A percentile compares a stretch with the other conserved stretches of the same genome.
These are phyloP conservation scores for Venturia aucupariae DNA, from an alignment of 2,329 filamentous ascomycete genomes.

Conservation along the genomic window DNA sequence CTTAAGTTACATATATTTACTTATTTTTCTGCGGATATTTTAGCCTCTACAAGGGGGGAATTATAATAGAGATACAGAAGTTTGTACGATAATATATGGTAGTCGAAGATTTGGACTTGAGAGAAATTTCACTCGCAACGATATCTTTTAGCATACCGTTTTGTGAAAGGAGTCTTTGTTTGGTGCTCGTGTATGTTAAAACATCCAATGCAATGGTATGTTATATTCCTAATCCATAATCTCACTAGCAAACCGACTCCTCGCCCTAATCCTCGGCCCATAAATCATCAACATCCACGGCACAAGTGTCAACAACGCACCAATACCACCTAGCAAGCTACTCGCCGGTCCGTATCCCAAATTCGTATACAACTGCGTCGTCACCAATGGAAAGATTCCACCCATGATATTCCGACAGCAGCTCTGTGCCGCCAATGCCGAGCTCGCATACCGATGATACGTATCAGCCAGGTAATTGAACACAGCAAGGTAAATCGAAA, in stretches of 20 bases:
- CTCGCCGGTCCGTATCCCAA: conserved; percentile 64
- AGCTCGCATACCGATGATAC: conserved; percentile 77
- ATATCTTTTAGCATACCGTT: no score
- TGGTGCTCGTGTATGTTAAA: no score
- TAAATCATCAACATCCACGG: conserved; percentile 79
- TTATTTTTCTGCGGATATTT: no score
- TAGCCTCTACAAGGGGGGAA: no score
- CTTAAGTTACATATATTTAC: no score
- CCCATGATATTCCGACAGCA: conserved; percentile 80
- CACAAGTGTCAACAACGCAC: conserved; percentile 59
- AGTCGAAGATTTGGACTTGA: no score
- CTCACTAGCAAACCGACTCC: conserved; percentile 62
- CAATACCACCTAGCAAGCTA: conserved; percentile 66
- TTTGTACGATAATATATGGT: no score
- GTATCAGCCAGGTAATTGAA: conserved; percentile 92
- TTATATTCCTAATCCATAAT: neutral
- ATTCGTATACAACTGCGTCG: conserved; percentile 60
- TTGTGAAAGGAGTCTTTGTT: no score
- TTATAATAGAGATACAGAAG: no score
- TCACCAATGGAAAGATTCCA: conserved; percentile 72
- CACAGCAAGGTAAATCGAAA: conserved; percentile 74
- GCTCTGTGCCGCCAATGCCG: conserved; percentile 75
- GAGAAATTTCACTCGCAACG: no score
- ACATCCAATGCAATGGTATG: no score
- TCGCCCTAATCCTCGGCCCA: conserved; percentile 63